Evolutionary conservation across 1,284 basidiomycete genomes (phyloP), one percentile per base, ranked within the genome.

Genomic region (Tilletia indica): DNA sequence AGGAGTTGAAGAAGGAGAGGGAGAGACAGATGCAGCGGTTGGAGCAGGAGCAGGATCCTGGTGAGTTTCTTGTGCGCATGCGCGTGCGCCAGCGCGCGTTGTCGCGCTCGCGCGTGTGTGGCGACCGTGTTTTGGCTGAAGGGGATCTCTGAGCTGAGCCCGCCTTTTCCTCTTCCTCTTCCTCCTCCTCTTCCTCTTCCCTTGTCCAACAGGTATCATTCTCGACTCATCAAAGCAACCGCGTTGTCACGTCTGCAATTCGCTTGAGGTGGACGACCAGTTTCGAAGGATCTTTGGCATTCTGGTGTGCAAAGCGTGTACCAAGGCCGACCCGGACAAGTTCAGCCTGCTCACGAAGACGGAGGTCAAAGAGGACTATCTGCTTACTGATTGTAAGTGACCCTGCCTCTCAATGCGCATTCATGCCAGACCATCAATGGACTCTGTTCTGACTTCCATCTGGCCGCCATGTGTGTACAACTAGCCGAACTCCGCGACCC

Each of bases 331-430:
- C 34, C 78, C 82, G 8, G 95, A 98, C 81, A 91, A 91, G 84
- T 99, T 97, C 85, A 93, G 93, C 84, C 87, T 99, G 1, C 86
- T 99, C 68, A 99, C 97, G 0, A 99, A 99, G 87, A 98, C 97
- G 0, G 97, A 99, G 85, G 98, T 95, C 85, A 97, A 97, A 86
- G 92, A 94, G 87, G 85, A 86, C 73, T 86, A 86, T 73, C 77
- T 86, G 12, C 74, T 86, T 19, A 85, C 85, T n/a, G 85, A 85
- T 68, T 80, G 93, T 93, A 70, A 70, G 87, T 67, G 3, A 5
- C 3, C 3, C 3, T 64, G 16, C 45, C 21, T 48, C 9, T n/a
- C 47, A 45, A 45, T n/a, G 21, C 39, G n/a, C 31, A 45, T 11
- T 9, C 39, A 0, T 14, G 9, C 12, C 14, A 42, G 34, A 8